These are phyloP conservation scores for Arthromyces matolae DNA, from an alignment of 768 basidiomycete genomes.

Conservation along the genomic window DNA sequence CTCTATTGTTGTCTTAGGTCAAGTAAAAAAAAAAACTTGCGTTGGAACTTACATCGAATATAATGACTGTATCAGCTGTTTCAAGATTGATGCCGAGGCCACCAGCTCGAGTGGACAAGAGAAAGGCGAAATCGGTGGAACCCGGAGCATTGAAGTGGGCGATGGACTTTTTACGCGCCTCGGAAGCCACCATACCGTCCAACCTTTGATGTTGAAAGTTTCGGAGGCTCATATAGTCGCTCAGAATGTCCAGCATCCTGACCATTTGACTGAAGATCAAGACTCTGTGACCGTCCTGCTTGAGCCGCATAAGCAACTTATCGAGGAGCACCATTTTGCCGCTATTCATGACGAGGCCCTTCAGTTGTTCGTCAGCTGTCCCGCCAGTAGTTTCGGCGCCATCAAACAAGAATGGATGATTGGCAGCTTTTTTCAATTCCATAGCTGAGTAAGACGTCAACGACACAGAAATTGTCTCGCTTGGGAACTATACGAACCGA, in stretches of 20 bases:
- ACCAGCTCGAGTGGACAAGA: conserved; percentile 94
- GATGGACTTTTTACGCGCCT: conserved; percentile 91
- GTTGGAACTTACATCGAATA: conserved; percentile 80
- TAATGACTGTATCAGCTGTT: conserved; percentile 98
- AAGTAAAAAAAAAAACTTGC: conserved; percentile 9
- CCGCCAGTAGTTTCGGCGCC: conserved; percentile 74
- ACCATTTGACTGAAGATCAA: conserved; percentile 99
- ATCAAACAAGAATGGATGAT: conserved; percentile 97
- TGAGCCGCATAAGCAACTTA: conserved; percentile 88
- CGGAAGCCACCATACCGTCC: conserved; percentile 93
- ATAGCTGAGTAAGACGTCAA: conserved; percentile 55
- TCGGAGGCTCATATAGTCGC: conserved; percentile 90
- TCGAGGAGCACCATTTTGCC: conserved; percentile 98
- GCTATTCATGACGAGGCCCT: conserved; percentile 97
- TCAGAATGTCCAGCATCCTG: conserved; percentile 96
- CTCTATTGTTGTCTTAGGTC: conserved; percentile 53
- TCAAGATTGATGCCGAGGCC: conserved; percentile 98
- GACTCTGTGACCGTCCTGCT: conserved; percentile 91
- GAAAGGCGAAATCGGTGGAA: conserved; percentile 94
- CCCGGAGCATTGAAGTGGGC: conserved; percentile 94
- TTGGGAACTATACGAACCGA: conserved; percentile 47
- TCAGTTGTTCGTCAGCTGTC: conserved; percentile 77
- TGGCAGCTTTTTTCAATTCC: conserved; percentile 98
- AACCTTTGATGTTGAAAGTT: conserved; percentile 92
- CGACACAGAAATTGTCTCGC: neutral